Evolutionary conservation across 2,329 filamentous ascomycete genomes (phyloP), one percentile per base, ranked within the genome.

Genomic region (Calonectria pseudoreteaudii): DNA sequence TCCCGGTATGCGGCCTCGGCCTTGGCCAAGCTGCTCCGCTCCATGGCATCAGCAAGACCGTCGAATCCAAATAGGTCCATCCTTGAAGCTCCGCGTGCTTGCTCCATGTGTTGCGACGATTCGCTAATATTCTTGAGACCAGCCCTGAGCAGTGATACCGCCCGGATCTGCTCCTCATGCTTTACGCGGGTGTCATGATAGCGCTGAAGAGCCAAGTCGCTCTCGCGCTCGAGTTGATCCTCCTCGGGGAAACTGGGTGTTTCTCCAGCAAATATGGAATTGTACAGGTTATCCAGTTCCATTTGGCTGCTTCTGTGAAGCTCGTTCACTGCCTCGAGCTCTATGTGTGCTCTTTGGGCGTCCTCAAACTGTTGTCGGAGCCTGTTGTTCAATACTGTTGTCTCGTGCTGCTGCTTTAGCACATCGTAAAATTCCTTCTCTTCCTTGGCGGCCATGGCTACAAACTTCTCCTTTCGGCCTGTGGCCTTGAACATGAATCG

Each of bases 401-500:
- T 58, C 13, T 58, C 30, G 9, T 58, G 53, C 53, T 58, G 53
- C 31, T 23, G 30, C 31, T 23, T 34, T 7, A 58, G 53, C 18
- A 58, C 53, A 9, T 58, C 53, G 31, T 34, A 58, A 9, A 34
- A 58, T 23, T 58, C 53, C 20, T 58, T 58, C 20, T 58, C 53
- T 13, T 58, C 53, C 31, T 58, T 58, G 18, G 53, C 18, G 10
- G 53, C 30, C 30, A n/a, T 58, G 18, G 53, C 10, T 10, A 31
- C 53, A 36, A 58, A 58, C 31, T 53, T 67, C 7, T 78, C 87
- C 53, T 84, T 84, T 72, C 86, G 86, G 30, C 89, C 86, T 13
- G 86, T 83, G 11, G 89, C 82, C 74, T 87, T 88, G 84, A 88
- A 88, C 56, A 86, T 83, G 78, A 89, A 88, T 52, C 89, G 87